Conservation (phyloP, 495 filamentous ascomycete species). For the Talaromyces proteolyticus region DNA sequence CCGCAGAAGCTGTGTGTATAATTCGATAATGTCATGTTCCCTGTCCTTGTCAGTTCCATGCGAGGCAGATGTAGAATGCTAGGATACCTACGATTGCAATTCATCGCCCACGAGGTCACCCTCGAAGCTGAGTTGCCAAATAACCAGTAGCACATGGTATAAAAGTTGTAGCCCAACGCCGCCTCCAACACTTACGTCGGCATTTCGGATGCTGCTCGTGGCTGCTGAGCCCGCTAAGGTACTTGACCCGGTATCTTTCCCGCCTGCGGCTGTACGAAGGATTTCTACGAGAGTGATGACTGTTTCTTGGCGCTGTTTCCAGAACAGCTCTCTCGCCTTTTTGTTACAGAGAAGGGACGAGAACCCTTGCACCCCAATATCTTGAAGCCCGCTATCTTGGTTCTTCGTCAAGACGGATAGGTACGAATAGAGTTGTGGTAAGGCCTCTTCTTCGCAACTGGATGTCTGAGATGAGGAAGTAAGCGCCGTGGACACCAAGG, state of each 20-base stretch:
- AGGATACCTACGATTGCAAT: conserved; percentile 62
- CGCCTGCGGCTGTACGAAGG: conserved; percentile 70
- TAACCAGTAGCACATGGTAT: conserved; percentile 85
- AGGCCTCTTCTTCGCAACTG: conserved; percentile 61
- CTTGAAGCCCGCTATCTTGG: conserved; percentile 81
- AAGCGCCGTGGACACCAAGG: conserved; percentile 68
- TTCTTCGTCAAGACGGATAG: conserved; percentile 73
- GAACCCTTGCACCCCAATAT: conserved; percentile 90
- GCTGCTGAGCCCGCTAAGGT: conserved; percentile 62
- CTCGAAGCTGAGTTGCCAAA: conserved; percentile 97
- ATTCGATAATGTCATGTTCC: conserved; percentile 84
- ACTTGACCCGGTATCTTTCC: conserved; percentile 61
- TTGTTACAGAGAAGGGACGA: conserved; percentile 76
- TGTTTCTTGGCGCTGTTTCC: conserved; percentile 79
- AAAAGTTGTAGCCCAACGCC: conserved; percentile 89
- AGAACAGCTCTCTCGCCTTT: conserved; percentile 76
- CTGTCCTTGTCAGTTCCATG: conserved; percentile 36
- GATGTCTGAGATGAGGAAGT: conserved; percentile 47
- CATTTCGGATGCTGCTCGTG: conserved; percentile 46
- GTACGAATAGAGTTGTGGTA: conserved; percentile 83
- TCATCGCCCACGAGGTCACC: conserved; percentile 76
- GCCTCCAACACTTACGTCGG: conserved; percentile 63
- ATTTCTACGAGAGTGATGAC: conserved; percentile 78
- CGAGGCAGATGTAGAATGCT: background rate
- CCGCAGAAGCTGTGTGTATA: conserved; percentile 84